Evolutionary conservation across 148 eudicot species (phyloP).

Genomic region (Vaccinium myrtillus): DNA sequence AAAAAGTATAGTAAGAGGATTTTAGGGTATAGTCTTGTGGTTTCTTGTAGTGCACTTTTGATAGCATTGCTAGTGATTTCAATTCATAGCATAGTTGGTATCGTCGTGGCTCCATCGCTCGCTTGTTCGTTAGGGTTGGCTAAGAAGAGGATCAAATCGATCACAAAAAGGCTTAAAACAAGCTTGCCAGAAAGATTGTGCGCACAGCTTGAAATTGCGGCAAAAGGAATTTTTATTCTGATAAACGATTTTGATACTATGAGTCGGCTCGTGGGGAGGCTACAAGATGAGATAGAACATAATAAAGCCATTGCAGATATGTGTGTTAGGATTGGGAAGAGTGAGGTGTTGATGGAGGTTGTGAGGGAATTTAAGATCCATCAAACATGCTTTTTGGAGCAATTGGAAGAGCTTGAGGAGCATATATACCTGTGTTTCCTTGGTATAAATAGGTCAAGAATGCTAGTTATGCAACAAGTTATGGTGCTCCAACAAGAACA

Average conservation of each 20-base stretch:
- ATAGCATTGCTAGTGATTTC: slow-evolving; percentile 42
- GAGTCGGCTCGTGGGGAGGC: slow-evolving; percentile 58
- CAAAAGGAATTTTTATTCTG: slow-evolving; percentile 58
- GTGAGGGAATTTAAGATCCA: slow-evolving; percentile 47
- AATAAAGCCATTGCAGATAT: slow-evolving; percentile 43
- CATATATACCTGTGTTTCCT: slow-evolving; percentile 71
- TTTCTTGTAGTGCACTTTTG: slow-evolving; percentile 29
- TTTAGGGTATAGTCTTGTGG: slow-evolving; percentile 25
- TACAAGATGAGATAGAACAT: slow-evolving; percentile 68
- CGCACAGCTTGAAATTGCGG: slow-evolving; percentile 61
- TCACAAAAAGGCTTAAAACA: slow-evolving; percentile 3
- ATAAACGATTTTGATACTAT: slow-evolving; percentile 71
- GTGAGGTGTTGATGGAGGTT: slow-evolving; percentile 57
- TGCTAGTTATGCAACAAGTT: slow-evolving; percentile 44
- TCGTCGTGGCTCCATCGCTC: slow-evolving; percentile 48
- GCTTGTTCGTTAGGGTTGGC: slow-evolving; percentile 27
- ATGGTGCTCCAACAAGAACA: slow-evolving; percentile 14
- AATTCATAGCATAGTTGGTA: slow-evolving; percentile 48
- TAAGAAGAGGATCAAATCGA: slow-evolving; percentile 16
- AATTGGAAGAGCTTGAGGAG: slow-evolving; percentile 77
- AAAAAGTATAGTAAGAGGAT: slow-evolving; percentile 36
- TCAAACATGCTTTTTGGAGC: slow-evolving; percentile 50
- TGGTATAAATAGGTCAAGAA: slow-evolving; percentile 72
- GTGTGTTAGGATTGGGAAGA: slow-evolving; percentile 53
- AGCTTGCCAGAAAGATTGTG: slow-evolving; percentile 28